Evolutionary conservation across 495 filamentous ascomycete species (phyloP).

Genomic region (Chaetomium cochliodes): DNA sequence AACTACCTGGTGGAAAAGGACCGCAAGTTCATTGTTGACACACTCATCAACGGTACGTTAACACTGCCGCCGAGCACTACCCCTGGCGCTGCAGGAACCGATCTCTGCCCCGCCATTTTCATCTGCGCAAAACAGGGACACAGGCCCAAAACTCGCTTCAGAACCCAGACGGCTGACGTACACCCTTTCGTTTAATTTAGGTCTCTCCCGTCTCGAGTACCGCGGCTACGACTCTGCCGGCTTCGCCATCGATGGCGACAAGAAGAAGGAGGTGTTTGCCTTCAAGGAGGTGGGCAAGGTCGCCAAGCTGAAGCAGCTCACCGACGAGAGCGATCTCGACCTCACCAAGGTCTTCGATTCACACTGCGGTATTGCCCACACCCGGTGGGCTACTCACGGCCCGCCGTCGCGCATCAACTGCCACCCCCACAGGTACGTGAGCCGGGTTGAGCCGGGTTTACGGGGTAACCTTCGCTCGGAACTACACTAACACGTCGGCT

Average conservation of each 20-base stretch:
- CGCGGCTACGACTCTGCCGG: constrained; percentile 97
- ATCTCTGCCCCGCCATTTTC: constrained; percentile 25
- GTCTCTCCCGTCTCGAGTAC: constrained; percentile 86
- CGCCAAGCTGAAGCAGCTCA: constrained; percentile 88
- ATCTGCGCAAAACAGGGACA: constrained; percentile 25
- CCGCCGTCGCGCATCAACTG: constrained; percentile 91
- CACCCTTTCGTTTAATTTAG: constrained; percentile 39
- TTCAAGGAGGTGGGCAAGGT: constrained; percentile 99
- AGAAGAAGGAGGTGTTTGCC: constrained; percentile 94
- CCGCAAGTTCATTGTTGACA: constrained; percentile 88
- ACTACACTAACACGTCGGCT: background rate
- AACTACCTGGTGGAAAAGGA: constrained; percentile 93
- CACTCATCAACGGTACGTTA: constrained; percentile 81
- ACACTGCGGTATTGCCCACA: constrained; percentile 97
- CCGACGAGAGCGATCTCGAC: constrained; percentile 78
- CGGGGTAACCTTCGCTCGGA: background rate
- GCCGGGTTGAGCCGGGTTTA: background rate
- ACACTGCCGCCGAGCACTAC: background rate
- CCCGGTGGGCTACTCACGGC: constrained; percentile 97
- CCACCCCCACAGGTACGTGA: constrained; percentile 93
- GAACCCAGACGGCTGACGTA: constrained; percentile 23
- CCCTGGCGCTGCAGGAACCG: constrained; percentile 13
- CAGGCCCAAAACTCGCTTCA: background rate
- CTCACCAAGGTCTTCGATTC: constrained; percentile 91
- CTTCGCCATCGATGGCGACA: constrained; percentile 93